These are phyloP conservation scores for Auriscalpium vulgare DNA, from an alignment of 768 basidiomycete genomes.

Conservation along the genomic window DNA sequence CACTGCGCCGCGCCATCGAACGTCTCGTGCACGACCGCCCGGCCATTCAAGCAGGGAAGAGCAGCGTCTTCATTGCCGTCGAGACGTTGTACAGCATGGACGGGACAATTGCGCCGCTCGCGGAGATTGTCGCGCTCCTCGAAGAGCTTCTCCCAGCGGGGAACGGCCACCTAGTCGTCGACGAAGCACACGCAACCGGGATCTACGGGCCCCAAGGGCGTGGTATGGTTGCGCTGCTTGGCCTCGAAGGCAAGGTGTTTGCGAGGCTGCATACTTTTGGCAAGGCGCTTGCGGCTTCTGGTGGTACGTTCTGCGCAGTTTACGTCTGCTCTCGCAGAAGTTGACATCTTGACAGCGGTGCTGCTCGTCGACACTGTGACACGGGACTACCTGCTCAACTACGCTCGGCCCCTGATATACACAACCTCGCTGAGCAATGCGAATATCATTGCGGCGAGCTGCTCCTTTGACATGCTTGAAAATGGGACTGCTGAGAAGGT, in stretches of 20 bases:
- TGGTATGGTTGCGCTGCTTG: slow-evolving; percentile 65
- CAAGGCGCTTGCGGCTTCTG: slow-evolving; percentile 79
- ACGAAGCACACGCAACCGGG: slow-evolving; percentile 92
- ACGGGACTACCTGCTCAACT: slow-evolving; percentile 83
- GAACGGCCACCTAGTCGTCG: slow-evolving; percentile 73
- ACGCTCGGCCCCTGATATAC: slow-evolving; percentile 85
- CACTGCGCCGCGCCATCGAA: slow-evolving; percentile 38
- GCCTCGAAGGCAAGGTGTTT: slow-evolving; percentile 62
- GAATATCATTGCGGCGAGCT: slow-evolving; percentile 67
- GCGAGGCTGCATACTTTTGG: slow-evolving; percentile 88
- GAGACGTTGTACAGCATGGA: slow-evolving; percentile 97
- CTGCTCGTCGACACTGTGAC: slow-evolving; percentile 65
- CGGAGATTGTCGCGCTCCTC: slow-evolving; percentile 52
- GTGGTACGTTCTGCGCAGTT: slow-evolving; percentile 48
- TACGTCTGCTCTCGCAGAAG: neutral
- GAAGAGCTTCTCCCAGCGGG: slow-evolving; percentile 52
- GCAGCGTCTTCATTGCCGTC: slow-evolving; percentile 69
- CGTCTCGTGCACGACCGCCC: slow-evolving; percentile 31
- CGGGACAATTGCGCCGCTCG: slow-evolving; percentile 78
- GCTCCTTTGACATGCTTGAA: slow-evolving; percentile 72
- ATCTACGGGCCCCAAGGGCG: slow-evolving; percentile 75
- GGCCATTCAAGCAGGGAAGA: slow-evolving; percentile 30
- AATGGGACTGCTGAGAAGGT: slow-evolving; percentile 59
- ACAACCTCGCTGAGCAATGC: slow-evolving; percentile 79
- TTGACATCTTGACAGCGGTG: slow-evolving; percentile 44